Percentiles rank a stretch among this genome's conserved stretches.
These are phyloP conservation scores for Podospora anserina DNA, from an alignment of 495 filamentous ascomycete genomes.

Conservation along the genomic window DNA sequence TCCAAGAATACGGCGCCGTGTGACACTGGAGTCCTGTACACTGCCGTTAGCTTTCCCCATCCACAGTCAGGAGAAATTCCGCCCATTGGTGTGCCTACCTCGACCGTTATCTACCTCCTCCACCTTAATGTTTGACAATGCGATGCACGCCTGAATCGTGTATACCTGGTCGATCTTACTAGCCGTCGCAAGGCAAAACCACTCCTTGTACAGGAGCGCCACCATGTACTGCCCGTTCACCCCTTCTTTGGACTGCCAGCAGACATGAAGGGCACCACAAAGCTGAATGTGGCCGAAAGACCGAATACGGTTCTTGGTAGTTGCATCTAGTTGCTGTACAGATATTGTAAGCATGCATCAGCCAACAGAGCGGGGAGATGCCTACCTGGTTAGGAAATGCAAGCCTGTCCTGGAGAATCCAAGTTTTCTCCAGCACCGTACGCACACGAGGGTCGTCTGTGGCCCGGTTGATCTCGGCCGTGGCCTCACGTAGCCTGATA, in stretches of 20 bases:
- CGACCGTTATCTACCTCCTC: constrained; percentile 77
- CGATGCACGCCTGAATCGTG: constrained; percentile 70
- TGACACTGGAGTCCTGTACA: constrained; percentile 75
- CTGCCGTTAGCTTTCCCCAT: constrained; percentile 14
- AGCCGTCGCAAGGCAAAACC: constrained; percentile 72
- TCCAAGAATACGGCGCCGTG: constrained; percentile 86
- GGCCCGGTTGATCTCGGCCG: constrained; percentile 72
- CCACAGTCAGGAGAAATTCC: not conserved
- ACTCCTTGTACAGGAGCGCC: constrained; percentile 78
- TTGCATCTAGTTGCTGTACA: constrained; percentile 40
- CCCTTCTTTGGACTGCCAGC: constrained; percentile 67
- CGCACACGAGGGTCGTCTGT: constrained; percentile 61
- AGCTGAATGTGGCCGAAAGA: constrained; percentile 77
- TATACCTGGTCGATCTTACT: constrained; percentile 59
- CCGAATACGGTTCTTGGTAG: constrained; percentile 57
- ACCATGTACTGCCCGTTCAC: constrained; percentile 79
- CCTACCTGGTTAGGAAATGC: constrained; percentile 66
- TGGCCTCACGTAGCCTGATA: constrained; percentile 65
- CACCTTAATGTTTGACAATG: constrained; percentile 64
- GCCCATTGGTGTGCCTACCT: constrained; percentile 52
- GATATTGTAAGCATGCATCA: constrained; percentile 19
- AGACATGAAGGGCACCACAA: constrained; percentile 83
- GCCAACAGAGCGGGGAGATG: constrained; percentile 14
- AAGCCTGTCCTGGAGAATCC: constrained; percentile 75
- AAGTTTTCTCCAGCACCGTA: constrained; percentile 63